Evolutionary conservation across 2,329 filamentous ascomycete species (phyloP).

Genomic region (Purpureocillium takamizusanense): DNA sequence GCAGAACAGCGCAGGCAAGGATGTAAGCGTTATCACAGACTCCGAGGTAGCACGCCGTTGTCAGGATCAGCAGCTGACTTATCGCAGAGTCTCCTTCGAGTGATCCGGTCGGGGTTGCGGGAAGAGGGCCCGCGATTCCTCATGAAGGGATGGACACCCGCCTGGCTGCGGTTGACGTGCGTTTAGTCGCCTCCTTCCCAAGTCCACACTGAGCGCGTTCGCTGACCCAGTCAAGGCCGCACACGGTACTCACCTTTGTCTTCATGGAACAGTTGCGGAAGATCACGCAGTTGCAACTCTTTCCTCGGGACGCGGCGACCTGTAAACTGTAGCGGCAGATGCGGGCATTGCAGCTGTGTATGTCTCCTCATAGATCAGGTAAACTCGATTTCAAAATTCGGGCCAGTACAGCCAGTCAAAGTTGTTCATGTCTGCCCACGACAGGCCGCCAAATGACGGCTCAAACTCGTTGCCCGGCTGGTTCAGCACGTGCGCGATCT

Average conservation of each 20-base stretch:
- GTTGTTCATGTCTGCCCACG: slow-evolving; percentile 49
- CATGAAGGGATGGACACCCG: slow-evolving; percentile 37
- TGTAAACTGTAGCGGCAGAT: neutral
- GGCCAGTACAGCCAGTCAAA: slow-evolving; percentile 49
- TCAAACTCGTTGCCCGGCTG: slow-evolving; percentile 52
- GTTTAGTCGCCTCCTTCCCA: slow-evolving; percentile 9
- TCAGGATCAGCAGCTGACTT: neutral
- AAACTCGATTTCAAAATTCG: slow-evolving; percentile 20
- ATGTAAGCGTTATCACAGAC: slow-evolving; percentile 7
- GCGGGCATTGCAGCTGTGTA: slow-evolving; percentile 6
- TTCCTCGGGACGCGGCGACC: neutral
- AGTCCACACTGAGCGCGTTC: too few species aligned
- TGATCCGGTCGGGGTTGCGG: slow-evolving; percentile 22
- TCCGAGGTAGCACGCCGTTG: neutral
- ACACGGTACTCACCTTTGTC: slow-evolving; percentile 35
- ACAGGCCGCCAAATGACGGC: slow-evolving; percentile 42
- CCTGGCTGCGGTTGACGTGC: slow-evolving; percentile 33
- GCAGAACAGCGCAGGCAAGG: slow-evolving; percentile 20
- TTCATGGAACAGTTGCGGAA: slow-evolving; percentile 34
- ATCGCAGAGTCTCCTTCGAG: slow-evolving; percentile 18
- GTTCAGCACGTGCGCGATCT: slow-evolving; percentile 58
- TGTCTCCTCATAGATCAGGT: slow-evolving; percentile 9
- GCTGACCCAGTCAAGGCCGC: slow-evolving; percentile 16
- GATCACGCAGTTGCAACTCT: slow-evolving; percentile 12
- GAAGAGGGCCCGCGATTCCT: slow-evolving; percentile 31